Evolutionary conservation across 1,284 basidiomycete species (phyloP), one percentile per base, ranked within the genome.

Genomic region (Cryptococcus sp.): DNA sequence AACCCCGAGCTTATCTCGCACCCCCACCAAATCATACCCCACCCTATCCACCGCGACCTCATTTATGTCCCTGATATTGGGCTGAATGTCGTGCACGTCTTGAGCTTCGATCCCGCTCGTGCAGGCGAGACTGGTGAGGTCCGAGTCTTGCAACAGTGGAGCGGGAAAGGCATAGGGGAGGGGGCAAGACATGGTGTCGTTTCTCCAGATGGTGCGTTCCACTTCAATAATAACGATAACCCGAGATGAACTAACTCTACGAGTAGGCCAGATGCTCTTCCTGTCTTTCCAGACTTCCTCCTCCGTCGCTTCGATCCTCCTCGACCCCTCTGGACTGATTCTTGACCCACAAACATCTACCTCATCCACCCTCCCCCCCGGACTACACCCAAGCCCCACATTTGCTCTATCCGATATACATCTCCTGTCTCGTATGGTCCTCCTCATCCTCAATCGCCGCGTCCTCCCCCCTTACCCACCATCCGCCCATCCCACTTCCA

Each of bases 21-120:
- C 28, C 28, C 28, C 28, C 28, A 33, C 28, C 28, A 33, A 9
- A 9, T 33, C 28, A 33, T 33, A 4, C 28, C 28, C 4, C 28
- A 33, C 28, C 28, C 28, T 9, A 5, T 33, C 28, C 28, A 33
- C 28, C 28, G 9, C 28, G 28, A 33, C 28, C 5, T 35, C 16
- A 38, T 50, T 33, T 50, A 50, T n/a, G 24, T 50, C 20, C 48
- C 48, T 11, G 48, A 50, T 21, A 9, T 50, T 2, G 48, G 48
- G 9, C 33, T n/a, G n/a, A 50, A 50, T n/a, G 48, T 38, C 9
- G 21, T 50, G 18, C 39, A 50, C 35, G 37, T 39, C 20, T 21
- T 50, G 35, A 37, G 23, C 13, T 8, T 24, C 8, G 8, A n/a
- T n/a, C n/a, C n/a, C n/a, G n/a, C n/a, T n/a, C n/a, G n/a, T n/a